Conservation (phyloP, 257 asterid species). For the Fraxinus quadrangulata region DNA sequence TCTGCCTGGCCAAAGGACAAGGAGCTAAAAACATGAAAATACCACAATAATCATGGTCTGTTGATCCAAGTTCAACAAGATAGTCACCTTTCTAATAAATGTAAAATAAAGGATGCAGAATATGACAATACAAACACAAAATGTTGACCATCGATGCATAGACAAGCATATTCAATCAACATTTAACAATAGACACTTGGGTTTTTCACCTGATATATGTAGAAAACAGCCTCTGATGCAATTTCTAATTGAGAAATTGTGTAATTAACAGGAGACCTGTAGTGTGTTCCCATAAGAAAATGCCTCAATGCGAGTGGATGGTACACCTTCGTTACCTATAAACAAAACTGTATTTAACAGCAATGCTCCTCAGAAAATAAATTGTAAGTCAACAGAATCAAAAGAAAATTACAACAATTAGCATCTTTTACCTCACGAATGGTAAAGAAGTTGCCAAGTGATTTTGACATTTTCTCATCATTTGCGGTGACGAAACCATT, state of each 20-base stretch:
- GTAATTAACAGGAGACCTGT: slow-evolving; percentile 85
- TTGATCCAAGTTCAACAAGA: not conserved
- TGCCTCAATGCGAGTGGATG: slow-evolving; percentile 90
- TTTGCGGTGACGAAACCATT: slow-evolving; percentile 79
- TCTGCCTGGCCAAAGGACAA: not conserved
- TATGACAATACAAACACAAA: not conserved
- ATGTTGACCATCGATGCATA: not conserved
- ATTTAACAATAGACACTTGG: slow-evolving; percentile 1
- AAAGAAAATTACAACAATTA: not conserved
- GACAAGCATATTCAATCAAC: not conserved
- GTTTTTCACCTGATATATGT: slow-evolving; percentile 64
- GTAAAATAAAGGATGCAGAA: not conserved
- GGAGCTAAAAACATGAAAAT: not conserved
- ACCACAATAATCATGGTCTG: not conserved
- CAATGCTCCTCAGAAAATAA: not conserved
- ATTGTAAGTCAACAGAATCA: not conserved
- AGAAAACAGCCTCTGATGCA: slow-evolving; percentile 77
- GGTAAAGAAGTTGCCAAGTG: slow-evolving; percentile 80
- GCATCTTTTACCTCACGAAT: slow-evolving; percentile 67
- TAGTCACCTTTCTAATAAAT: not conserved
- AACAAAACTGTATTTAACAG: slow-evolving; percentile 10
- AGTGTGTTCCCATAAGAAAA: slow-evolving; percentile 78
- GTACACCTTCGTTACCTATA: slow-evolving; percentile 69
- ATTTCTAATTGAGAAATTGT: slow-evolving; percentile 67
- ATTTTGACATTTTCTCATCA: slow-evolving; percentile 90